Base-by-base conservation (phyloP, 2,329 filamentous ascomycete genomes). In the Botrytis aclada region DNA sequence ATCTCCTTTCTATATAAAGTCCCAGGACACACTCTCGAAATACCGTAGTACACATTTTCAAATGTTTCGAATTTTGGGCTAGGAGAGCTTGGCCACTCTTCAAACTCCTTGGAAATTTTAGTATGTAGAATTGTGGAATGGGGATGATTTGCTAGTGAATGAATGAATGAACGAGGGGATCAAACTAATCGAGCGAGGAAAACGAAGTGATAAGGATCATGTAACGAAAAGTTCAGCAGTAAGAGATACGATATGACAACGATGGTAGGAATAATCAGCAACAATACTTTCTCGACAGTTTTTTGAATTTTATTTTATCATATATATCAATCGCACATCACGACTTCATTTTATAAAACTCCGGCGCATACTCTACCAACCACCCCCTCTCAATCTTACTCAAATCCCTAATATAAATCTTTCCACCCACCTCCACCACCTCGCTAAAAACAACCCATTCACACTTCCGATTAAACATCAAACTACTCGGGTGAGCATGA, bases 401-500 rank as follows among this genome's bases (percentile, higher is more conserved):
- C 74, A 98, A 85, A 82, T 98, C 95, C 72, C 94, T 87, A 78
- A 99, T 97, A 80, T 92, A 98, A 0, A 89, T 94, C 85, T 98
- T 98, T 76, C 88, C 89, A 16, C 92, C 89, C 7, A 93, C 97
- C 84, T 98, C 93, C 86, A 97, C 89, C 54, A 97, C 89, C 83
- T 98, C 95, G 78, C 97, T 92, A 80, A 98, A 99, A 47, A 99
- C 88, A 16, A 98, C 94, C 94, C 95, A 98, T 76, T 98, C 94
- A 18, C 94, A 94, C 84, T 97, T 98, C 72, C 95, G 90, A 82
- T 97, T 97, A 85, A 98, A 98, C 90, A 98, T 94, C 77, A 98
- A 84, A 56, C 93, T 97, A 80, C 90, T 97, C 0, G 96, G 96
- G 82, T 99, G 96, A 34, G 94, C 94, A 84, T 97, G 88, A 70